phyloP scores from a whole-genome alignment of 1,284 basidiomycete genomes.

The Ganoderma multipileum region DNA sequence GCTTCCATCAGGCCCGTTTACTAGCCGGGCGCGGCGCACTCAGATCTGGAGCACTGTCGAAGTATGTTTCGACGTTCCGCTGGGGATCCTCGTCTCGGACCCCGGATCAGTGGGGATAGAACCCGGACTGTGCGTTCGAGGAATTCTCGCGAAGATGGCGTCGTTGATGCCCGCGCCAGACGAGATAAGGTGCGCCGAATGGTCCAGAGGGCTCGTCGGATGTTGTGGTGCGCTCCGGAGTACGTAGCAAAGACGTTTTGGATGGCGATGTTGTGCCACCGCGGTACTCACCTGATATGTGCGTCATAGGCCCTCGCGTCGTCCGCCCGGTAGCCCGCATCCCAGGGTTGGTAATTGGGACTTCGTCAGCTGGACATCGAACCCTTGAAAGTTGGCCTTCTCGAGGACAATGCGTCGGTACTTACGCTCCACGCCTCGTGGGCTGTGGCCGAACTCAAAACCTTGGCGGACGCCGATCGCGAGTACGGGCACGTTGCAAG shows the following conservation, averaged over 20 bases:
- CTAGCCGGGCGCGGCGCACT: not conserved
- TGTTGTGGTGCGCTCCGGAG: not conserved
- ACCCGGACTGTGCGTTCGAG: not conserved
- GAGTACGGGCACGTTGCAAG: not conserved
- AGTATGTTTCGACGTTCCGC: not conserved
- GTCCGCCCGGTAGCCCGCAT: not conserved
- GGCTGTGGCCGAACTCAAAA: not conserved
- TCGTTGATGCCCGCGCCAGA: not conserved
- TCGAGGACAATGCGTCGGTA: not conserved
- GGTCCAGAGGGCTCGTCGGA: not conserved
- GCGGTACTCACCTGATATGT: not conserved
- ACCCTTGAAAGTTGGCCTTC: not conserved
- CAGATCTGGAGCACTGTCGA: not conserved
- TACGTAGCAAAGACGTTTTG: not conserved
- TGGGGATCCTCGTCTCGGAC: conserved; percentile 3
- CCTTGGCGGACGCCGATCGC: not conserved
- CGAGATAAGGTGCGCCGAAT: not conserved
- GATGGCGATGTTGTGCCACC: not conserved
- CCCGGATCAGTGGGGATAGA: conserved; percentile 1
- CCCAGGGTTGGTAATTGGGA: not conserved
- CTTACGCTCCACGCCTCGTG: not conserved
- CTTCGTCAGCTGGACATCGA: not conserved
- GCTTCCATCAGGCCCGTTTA: not conserved
- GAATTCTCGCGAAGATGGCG: not conserved
- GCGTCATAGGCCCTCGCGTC: not conserved